phyloP scores from a whole-genome alignment of 345 rosid genomes.

The Litchi chinensis region DNA sequence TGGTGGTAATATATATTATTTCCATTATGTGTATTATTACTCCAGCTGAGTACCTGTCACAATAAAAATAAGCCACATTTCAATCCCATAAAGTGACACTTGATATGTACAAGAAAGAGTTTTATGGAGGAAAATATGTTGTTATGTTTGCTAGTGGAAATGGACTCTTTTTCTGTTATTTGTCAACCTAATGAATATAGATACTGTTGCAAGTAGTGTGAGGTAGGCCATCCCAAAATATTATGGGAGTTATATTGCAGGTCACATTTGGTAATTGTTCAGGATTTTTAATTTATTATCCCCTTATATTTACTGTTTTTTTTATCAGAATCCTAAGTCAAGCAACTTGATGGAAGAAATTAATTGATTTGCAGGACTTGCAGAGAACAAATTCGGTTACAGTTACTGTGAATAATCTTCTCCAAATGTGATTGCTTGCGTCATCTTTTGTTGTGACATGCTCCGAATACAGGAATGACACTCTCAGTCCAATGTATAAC shows the following conservation, averaged over 20 bases:
- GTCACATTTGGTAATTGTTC: neutral
- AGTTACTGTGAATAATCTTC: slow-evolving; percentile 96
- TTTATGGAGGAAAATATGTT: neutral
- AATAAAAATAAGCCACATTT: neutral
- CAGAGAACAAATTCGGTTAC: slow-evolving; percentile 92
- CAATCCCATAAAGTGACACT: neutral
- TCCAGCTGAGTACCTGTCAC: neutral
- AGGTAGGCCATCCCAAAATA: neutral
- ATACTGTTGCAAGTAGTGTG: slow-evolving; percentile 1
- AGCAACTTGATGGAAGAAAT: neutral
- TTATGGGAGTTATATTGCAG: neutral
- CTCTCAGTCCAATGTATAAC: slow-evolving; percentile 11
- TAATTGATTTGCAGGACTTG: slow-evolving; percentile 71
- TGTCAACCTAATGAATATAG: neutral
- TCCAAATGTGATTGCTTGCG: slow-evolving; percentile 63
- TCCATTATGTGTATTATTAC: neutral
- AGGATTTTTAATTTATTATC: neutral
- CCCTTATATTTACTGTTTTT: neutral
- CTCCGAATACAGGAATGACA: neutral
- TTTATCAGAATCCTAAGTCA: neutral
- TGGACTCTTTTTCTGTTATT: neutral
- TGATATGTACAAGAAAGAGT: neutral
- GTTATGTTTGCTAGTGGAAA: neutral
- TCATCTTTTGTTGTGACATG: slow-evolving; percentile 7
- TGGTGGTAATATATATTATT: neutral